phyloP scores from a whole-genome alignment of 2,329 filamentous ascomycete species.

The Niveomyces coronatus region DNA sequence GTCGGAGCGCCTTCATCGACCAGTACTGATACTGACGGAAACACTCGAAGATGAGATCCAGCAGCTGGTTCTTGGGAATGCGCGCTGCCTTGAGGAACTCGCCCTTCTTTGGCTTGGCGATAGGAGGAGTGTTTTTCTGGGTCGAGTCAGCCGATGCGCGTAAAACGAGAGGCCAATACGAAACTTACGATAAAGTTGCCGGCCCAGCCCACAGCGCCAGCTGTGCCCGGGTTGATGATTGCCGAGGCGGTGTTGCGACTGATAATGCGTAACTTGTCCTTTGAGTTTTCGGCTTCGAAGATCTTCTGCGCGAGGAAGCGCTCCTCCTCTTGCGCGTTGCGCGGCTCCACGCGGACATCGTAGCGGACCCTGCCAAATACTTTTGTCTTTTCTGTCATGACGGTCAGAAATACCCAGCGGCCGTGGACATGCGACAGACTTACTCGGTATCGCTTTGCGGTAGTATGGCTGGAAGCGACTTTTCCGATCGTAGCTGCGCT shows the following conservation, averaged over 20 bases:
- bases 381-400: slow-evolving; percentile 64
- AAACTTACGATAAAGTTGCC: slow-evolving; percentile 50
- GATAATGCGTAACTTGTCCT: slow-evolving; percentile 39
- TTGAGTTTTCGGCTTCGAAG: slow-evolving; percentile 37
- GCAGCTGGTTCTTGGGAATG: slow-evolving; percentile 77
- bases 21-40: slow-evolving; percentile 87
- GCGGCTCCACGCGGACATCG: slow-evolving; percentile 65
- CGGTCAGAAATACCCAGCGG: slow-evolving; percentile 13
- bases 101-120: slow-evolving; percentile 49
- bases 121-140: slow-evolving; percentile 42
- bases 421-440: slow-evolving; percentile 21
- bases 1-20: slow-evolving; percentile 81
- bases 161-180: slow-evolving; percentile 10
- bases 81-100: slow-evolving; percentile 76
- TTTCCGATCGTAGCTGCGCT: slow-evolving; percentile 30
- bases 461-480: slow-evolving; percentile 48
- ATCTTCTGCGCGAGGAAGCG: slow-evolving; percentile 50
- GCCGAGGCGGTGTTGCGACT: slow-evolving; percentile 39
- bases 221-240: slow-evolving; percentile 45
- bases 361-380: slow-evolving; percentile 63
- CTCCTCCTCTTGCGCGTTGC: slow-evolving; percentile 60
- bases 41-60: slow-evolving; percentile 73
- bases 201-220: slow-evolving; percentile 27
- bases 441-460: slow-evolving; percentile 65
- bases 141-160: slow-evolving; percentile 3